Conservation (phyloP, 192 early-diverging fungal genomes). For the Backusella liffmaniae region DNA sequence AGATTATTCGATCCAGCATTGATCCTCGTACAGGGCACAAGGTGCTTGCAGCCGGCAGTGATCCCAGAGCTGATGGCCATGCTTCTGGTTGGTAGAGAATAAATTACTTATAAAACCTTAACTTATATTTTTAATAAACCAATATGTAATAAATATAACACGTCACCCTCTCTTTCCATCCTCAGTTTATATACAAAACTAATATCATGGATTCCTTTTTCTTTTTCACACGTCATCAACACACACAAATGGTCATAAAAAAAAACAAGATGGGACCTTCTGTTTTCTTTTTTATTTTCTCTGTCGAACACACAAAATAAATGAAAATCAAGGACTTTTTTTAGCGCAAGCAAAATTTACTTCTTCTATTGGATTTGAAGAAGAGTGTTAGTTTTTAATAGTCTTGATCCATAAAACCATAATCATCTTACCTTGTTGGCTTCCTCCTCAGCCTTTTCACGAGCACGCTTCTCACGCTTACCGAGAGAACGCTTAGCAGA, state of each 20-base stretch:
- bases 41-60: constrained; percentile 53
- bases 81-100: constrained; percentile 45
- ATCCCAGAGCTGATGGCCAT: constrained; percentile 61
- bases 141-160: background rate
- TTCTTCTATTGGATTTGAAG: constrained; percentile 3
- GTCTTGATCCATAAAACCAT: no score
- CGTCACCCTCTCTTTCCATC: background rate
- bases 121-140: background rate
- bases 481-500: constrained; percentile 75
- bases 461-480: constrained; percentile 75
- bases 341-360: constrained; percentile 2
- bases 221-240: background rate
- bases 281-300: constrained; percentile 1
- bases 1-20: constrained; percentile 54
- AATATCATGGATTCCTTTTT: no score
- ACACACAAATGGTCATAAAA: background rate
- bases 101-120: background rate
- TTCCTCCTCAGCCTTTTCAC: constrained; percentile 83
- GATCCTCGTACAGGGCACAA: constrained; percentile 43
- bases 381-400: background rate
- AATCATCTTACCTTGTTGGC: constrained; percentile 63
- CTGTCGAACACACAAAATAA: background rate
- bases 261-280: background rate
- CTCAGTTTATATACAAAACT: background rate
- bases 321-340: background rate